Evolutionary conservation across 768 basidiomycete genomes (phyloP).

Genomic region (Tricholoma saponaceum): DNA sequence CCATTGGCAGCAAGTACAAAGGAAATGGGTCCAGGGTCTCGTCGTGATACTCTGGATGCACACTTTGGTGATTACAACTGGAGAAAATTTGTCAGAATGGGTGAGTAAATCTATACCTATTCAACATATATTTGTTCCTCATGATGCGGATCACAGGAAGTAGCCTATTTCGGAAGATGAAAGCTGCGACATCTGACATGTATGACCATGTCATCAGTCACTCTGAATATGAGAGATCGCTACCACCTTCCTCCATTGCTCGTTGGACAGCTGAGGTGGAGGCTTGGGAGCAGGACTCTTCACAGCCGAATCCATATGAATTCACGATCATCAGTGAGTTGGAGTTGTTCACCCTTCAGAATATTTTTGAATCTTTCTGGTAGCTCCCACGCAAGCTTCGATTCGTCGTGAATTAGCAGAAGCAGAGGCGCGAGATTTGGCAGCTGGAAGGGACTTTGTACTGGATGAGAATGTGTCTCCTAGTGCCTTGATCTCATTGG

Average conservation of each 20-base stretch:
- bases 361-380: neutral
- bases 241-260: neutral
- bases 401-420: conserved; percentile 4
- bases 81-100: conserved; percentile 18
- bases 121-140: neutral
- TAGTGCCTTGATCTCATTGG: conserved; percentile 7
- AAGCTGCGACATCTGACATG: conserved; percentile 4
- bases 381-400: conserved; percentile 5
- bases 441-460: conserved; percentile 7
- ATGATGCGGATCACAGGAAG: neutral
- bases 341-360: neutral
- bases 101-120: conserved; percentile 4
- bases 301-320: neutral
- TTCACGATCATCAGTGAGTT: neutral
- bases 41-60: conserved; percentile 15
- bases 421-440: conserved; percentile 7
- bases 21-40: neutral
- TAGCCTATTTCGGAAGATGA: conserved; percentile 3
- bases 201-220: conserved; percentile 4
- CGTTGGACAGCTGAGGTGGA: conserved; percentile 6
- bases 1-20: conserved; percentile 18
- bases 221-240: conserved; percentile 1
- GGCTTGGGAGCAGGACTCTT: conserved; percentile 8
- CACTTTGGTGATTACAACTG: conserved; percentile 24
- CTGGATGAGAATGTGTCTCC: conserved; percentile 10